Conservation (phyloP, 345 rosid genomes). For the Syzygium aqueum region DNA sequence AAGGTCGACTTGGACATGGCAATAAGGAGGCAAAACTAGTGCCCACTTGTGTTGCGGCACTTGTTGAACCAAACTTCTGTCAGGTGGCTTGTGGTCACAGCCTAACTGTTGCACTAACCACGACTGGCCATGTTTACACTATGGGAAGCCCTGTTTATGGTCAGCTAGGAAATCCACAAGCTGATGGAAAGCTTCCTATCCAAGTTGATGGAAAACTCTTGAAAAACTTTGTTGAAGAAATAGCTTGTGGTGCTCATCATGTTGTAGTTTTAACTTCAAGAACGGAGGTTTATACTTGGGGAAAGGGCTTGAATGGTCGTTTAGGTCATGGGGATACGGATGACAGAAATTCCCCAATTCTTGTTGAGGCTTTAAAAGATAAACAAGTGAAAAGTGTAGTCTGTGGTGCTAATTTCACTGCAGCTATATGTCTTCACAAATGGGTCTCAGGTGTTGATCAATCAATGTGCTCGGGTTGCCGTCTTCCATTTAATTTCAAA, state of each 20-base stretch:
- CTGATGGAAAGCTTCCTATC: slow-evolving; percentile 55
- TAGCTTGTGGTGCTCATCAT: slow-evolving; percentile 74
- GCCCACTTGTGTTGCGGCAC: slow-evolving; percentile 75
- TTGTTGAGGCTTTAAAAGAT: slow-evolving; percentile 63
- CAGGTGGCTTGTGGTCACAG: slow-evolving; percentile 73
- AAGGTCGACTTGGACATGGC: slow-evolving; percentile 75
- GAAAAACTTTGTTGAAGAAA: slow-evolving; percentile 62
- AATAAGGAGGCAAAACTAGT: slow-evolving; percentile 60
- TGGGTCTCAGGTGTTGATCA: slow-evolving; percentile 72
- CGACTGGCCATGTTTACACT: slow-evolving; percentile 61
- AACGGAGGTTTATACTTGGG: slow-evolving; percentile 84
- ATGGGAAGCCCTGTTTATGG: slow-evolving; percentile 83
- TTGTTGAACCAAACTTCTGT: slow-evolving; percentile 71
- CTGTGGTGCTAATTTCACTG: slow-evolving; percentile 62
- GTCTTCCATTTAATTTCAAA: slow-evolving; percentile 56
- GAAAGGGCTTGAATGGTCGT: slow-evolving; percentile 74
- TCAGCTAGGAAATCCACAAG: slow-evolving; percentile 57
- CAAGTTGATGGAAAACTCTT: slow-evolving; percentile 60
- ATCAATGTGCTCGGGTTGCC: slow-evolving; percentile 73
- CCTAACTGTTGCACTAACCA: slow-evolving; percentile 58
- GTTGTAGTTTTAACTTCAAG: slow-evolving; percentile 67
- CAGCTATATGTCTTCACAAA: slow-evolving; percentile 74
- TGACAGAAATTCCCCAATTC: slow-evolving; percentile 49
- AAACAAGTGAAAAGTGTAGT: slow-evolving; percentile 69
- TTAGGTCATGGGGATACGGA: slow-evolving; percentile 66